Conservation (phyloP, 2,329 filamentous ascomycete species). For the Bipolaris bicolor region DNA sequence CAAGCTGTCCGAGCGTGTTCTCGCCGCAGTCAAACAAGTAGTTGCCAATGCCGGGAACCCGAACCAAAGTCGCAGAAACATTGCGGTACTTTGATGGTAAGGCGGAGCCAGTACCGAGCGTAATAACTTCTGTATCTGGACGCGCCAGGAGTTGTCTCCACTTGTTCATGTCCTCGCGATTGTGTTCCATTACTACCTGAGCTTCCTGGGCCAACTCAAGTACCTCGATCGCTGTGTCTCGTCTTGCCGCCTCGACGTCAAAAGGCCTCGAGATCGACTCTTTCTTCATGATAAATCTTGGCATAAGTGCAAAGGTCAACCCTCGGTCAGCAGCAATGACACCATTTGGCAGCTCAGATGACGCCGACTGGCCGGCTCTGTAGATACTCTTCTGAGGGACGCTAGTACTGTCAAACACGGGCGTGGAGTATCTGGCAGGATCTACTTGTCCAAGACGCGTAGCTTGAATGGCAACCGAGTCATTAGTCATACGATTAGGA, state of each 20-base stretch:
- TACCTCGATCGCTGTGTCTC: conserved; percentile 56
- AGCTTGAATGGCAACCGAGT: conserved; percentile 69
- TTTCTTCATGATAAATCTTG: conserved; percentile 49
- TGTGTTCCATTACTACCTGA: conserved; percentile 44
- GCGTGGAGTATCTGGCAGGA: conserved; percentile 72
- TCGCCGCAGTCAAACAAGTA: conserved; percentile 93
- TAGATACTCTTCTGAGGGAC: conserved; percentile 47
- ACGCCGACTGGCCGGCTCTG: conserved; percentile 6
- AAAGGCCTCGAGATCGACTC: conserved; percentile 48
- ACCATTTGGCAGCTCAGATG: conserved; percentile 22
- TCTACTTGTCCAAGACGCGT: conserved; percentile 76
- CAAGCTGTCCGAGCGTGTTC: conserved; percentile 86
- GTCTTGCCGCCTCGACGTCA: conserved; percentile 53
- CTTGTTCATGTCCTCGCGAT: conserved; percentile 55
- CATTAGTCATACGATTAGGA: conserved; percentile 75
- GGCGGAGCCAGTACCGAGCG: conserved; percentile 90
- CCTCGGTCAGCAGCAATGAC: conserved; percentile 49
- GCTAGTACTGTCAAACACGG: conserved; percentile 66
- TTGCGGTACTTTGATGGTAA: conserved; percentile 93
- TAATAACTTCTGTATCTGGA: conserved; percentile 79
- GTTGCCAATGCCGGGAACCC: conserved; percentile 83
- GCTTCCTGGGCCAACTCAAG: conserved; percentile 59
- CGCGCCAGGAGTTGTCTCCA: conserved; percentile 72
- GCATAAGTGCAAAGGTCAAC: conserved; percentile 54
- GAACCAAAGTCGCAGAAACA: conserved; percentile 84